These are phyloP conservation scores for Fusarium tjaetaba DNA, from an alignment of 2,329 filamentous ascomycete species.

Conservation along the genomic window DNA sequence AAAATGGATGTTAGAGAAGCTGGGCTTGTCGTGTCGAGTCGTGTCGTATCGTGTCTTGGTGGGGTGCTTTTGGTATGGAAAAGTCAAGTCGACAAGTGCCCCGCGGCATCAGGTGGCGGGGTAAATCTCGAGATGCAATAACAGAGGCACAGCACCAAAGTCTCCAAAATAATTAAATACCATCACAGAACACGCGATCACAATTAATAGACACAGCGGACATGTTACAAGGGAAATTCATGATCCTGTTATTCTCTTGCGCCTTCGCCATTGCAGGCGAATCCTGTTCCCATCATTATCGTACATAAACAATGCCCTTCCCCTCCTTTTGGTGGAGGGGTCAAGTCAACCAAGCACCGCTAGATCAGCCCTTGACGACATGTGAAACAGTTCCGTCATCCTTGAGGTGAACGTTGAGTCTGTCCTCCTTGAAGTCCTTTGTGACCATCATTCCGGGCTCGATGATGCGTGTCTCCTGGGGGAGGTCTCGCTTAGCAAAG, in stretches of 20 bases:
- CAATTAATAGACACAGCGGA: not conserved
- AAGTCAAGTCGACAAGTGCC: conserved; percentile 40
- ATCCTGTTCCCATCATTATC: conserved; percentile 17
- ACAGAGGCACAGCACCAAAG: conserved; percentile 5
- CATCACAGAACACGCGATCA: not conserved
- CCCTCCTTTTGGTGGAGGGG: conserved; percentile 3
- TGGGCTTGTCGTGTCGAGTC: conserved; percentile 1
- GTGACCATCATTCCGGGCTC: conserved; percentile 67
- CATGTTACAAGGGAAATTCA: not conserved
- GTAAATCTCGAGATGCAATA: conserved; percentile 47
- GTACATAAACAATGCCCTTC: conserved; percentile 8
- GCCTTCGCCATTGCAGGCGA: not conserved
- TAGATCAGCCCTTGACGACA: conserved; percentile 62
- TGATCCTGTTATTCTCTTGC: conserved; percentile 25
- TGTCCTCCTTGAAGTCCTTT: conserved; percentile 62
- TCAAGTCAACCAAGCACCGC: not conserved
- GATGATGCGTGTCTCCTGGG: conserved; percentile 65
- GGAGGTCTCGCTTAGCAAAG: conserved; percentile 70
- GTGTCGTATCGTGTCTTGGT: conserved; percentile 27
- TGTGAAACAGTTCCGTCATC: conserved; percentile 70
- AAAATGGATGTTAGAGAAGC: not conserved
- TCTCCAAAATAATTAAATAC: not conserved
- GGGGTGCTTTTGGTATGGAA: conserved; percentile 38
- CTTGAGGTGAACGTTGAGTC: conserved; percentile 68
- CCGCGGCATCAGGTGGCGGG: conserved; percentile 43